Conservation (phyloP, 495 filamentous ascomycete genomes). For the Annulohypoxylon maeteangense region DNA sequence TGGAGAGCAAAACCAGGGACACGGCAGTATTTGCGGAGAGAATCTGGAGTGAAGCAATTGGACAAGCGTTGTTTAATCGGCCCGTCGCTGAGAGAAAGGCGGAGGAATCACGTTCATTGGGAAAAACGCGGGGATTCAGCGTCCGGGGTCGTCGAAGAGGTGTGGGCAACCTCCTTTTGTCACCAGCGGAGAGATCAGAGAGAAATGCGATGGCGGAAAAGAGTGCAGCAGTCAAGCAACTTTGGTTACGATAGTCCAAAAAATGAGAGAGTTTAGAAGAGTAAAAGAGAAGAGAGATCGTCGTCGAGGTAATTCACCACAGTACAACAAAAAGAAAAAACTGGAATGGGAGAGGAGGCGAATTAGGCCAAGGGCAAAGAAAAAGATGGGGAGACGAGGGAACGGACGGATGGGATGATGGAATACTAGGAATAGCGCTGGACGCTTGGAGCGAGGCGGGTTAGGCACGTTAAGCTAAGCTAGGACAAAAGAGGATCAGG, state of each 20-base stretch:
- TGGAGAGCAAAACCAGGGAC: constrained; percentile 16
- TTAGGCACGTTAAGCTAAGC: background rate
- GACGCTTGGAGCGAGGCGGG: constrained; percentile 4
- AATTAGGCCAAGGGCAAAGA: constrained; percentile 25
- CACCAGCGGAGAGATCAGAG: background rate
- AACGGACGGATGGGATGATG: constrained; percentile 35
- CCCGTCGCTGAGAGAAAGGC: constrained; percentile 49
- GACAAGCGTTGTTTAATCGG: constrained; percentile 49
- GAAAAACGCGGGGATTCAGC: constrained; percentile 48
- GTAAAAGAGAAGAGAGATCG: constrained; percentile 28
- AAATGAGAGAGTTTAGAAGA: constrained; percentile 24
- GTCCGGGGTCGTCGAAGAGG: constrained; percentile 39
- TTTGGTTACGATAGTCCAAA: constrained; percentile 29
- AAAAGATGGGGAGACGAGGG: constrained; percentile 34
- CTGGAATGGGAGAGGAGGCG: constrained; percentile 12
- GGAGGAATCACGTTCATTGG: constrained; percentile 48
- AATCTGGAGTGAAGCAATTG: constrained; percentile 45
- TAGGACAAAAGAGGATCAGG: constrained; percentile 7
- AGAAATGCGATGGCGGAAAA: constrained; percentile 3
- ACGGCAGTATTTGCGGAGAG: constrained; percentile 44
- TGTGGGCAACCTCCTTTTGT: constrained; percentile 19
- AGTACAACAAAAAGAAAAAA: constrained; percentile 24
- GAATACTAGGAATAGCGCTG: background rate
- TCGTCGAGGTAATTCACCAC: constrained; percentile 29
- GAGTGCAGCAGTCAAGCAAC: constrained; percentile 26